A percentile compares a stretch with the other conserved stretches of the same genome.
These are phyloP conservation scores for Metschnikowia peoriensis DNA, from an alignment of 805 yeast genomes.

Conservation along the genomic window DNA sequence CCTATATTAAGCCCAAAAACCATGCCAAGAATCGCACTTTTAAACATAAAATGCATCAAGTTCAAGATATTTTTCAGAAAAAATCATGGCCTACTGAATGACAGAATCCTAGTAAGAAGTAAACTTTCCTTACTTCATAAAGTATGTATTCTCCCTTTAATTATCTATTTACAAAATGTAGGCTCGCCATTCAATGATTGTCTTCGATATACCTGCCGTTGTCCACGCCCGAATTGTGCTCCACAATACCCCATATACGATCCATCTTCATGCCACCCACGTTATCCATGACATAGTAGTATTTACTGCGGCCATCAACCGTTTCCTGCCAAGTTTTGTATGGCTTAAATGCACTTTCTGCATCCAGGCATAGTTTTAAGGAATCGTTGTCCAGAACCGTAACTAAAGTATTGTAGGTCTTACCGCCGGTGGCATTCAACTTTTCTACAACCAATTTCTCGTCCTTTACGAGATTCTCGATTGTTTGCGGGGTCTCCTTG, in stretches of 20 bases:
- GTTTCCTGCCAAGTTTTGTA: constrained; percentile 40
- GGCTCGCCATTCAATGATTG: not conserved
- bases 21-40: too few relatives aligned
- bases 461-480: constrained; percentile 56
- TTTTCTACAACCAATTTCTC: constrained; percentile 70
- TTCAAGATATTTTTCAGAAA: too few relatives aligned
- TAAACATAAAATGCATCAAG: too few relatives aligned
- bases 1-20: too few relatives aligned
- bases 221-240: constrained; percentile 60
- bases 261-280: constrained; percentile 84
- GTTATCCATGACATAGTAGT: constrained; percentile 64
- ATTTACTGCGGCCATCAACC: constrained; percentile 32
- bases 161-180: not conserved
- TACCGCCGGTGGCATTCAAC: constrained; percentile 63
- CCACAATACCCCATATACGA: constrained; percentile 80
- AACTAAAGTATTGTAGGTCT: constrained; percentile 61
- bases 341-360: constrained; percentile 20
- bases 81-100: too few relatives aligned
- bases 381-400: constrained; percentile 35
- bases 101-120: too few relatives aligned
- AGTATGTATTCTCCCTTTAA: not conserved
- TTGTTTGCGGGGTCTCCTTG: constrained; percentile 58
- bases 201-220: constrained; percentile 53
- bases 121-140: too few relatives aligned
- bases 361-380: constrained; percentile 34